Conservation (phyloP, 2,329 filamentous ascomycete genomes). For the Reticulascus tulasneorum region DNA sequence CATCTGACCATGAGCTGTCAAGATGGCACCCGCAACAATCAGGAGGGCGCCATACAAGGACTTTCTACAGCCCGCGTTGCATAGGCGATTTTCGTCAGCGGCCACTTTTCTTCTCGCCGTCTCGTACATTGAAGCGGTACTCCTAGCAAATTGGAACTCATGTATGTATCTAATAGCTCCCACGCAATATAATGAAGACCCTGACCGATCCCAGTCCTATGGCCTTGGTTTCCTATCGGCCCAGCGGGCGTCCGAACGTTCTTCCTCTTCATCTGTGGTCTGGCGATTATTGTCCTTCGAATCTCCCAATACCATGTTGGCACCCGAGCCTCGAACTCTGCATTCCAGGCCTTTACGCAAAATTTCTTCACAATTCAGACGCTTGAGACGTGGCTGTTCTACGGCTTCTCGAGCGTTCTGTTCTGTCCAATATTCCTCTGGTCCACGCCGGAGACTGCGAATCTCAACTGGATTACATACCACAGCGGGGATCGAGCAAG, state of each 20-base stretch:
- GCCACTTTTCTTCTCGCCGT: slow-evolving; percentile 64
- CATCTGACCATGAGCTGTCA: slow-evolving; percentile 41
- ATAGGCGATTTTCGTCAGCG: slow-evolving; percentile 79
- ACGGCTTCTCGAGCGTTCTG: slow-evolving; percentile 70
- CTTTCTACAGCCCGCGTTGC: slow-evolving; percentile 83
- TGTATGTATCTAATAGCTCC: slow-evolving; percentile 49
- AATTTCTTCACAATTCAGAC: slow-evolving; percentile 57
- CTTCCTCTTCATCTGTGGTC: slow-evolving; percentile 70
- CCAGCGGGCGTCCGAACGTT: slow-evolving; percentile 69
- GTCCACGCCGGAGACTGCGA: slow-evolving; percentile 55
- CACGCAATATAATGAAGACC: slow-evolving; percentile 1
- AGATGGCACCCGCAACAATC: slow-evolving; percentile 49
- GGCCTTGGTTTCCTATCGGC: slow-evolving; percentile 83
- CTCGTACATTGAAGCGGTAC: slow-evolving; percentile 69
- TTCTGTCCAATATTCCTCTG: slow-evolving; percentile 81
- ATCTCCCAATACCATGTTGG: slow-evolving; percentile 80
- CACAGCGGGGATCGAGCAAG: slow-evolving; percentile 67
- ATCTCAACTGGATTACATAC: slow-evolving; percentile 70
- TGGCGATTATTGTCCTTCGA: slow-evolving; percentile 78
- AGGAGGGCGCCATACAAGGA: slow-evolving; percentile 72
- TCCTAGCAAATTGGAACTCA: slow-evolving; percentile 65
- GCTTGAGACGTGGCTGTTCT: slow-evolving; percentile 69
- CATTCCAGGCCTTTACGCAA: slow-evolving; percentile 59
- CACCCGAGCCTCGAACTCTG: slow-evolving; percentile 65
- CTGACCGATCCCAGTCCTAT: slow-evolving; percentile 55